Evolutionary conservation across 441 rosid genomes (phyloP).

Genomic region (Dalechampia spathulata): DNA sequence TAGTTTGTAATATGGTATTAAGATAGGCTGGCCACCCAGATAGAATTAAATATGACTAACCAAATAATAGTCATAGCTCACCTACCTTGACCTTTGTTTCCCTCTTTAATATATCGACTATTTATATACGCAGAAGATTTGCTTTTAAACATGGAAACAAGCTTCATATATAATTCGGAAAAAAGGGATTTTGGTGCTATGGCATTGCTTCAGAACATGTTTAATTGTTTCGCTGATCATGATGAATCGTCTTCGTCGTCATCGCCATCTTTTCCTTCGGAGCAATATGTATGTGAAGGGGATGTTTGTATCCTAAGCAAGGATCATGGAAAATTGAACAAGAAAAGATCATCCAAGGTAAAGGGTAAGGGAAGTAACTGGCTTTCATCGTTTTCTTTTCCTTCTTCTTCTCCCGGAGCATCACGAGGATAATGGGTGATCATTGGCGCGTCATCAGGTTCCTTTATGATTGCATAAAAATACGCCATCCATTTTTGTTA

Average conservation of each 20-base stretch:
- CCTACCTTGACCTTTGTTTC: slow-evolving; percentile 7
- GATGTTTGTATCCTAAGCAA: slow-evolving; percentile 32
- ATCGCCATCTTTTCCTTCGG: neutral
- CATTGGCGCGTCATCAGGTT: too few relatives aligned
- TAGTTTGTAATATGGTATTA: neutral
- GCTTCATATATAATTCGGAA: too few relatives aligned
- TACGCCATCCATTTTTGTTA: too few relatives aligned
- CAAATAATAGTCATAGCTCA: neutral
- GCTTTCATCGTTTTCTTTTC: too few relatives aligned
- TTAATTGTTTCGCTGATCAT: slow-evolving; percentile 32
- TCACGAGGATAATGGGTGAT: too few relatives aligned
- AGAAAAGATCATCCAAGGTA: slow-evolving; percentile 1
- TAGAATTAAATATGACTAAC: neutral
- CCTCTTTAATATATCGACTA: neutral
- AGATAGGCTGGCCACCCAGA: neutral
- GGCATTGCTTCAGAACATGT: slow-evolving; percentile 32
- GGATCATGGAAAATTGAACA: neutral
- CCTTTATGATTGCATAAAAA: too few relatives aligned
- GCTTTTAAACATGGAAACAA: too few relatives aligned
- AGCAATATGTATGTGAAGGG: slow-evolving; percentile 31
- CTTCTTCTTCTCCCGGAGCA: too few relatives aligned
- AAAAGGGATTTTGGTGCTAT: slow-evolving; percentile 12
- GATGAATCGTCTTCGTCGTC: too few relatives aligned
- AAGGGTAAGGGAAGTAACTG: slow-evolving; percentile 11
- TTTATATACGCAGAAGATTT: too few relatives aligned